A percentile compares a stretch with the other conserved stretches of the same genome.
phyloP scores from a whole-genome alignment of 305 asterid genomes.

The Fraxinus floribunda region DNA sequence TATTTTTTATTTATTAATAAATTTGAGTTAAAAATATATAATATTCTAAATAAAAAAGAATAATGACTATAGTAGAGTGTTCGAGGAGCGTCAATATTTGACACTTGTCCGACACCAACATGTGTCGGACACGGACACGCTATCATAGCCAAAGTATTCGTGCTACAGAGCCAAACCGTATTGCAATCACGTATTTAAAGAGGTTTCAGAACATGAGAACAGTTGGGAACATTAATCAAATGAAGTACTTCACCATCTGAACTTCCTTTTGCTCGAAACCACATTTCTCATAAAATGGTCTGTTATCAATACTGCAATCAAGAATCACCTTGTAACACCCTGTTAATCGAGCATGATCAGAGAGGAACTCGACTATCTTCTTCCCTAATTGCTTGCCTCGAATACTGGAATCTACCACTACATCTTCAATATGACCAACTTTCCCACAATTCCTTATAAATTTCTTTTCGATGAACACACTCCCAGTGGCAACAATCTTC shows the following conservation, averaged over 20 bases:
- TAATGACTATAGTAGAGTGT: not conserved
- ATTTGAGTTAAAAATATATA: not conserved
- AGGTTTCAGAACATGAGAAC: not conserved
- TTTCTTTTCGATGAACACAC: conserved; percentile 70
- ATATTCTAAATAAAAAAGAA: not conserved
- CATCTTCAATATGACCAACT: conserved; percentile 89
- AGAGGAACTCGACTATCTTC: conserved; percentile 58
- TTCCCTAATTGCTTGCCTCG: conserved; percentile 79
- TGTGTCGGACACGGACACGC: not conserved
- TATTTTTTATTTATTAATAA: too few species aligned
- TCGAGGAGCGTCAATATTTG: not conserved
- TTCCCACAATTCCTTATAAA: conserved; percentile 73
- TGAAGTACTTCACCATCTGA: conserved; percentile 82
- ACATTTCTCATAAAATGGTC: conserved; percentile 73
- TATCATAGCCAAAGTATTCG: not conserved
- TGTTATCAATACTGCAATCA: conserved; percentile 65
- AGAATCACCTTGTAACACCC: conserved; percentile 91
- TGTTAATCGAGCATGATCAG: conserved; percentile 58
- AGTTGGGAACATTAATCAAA: conserved; percentile 25
- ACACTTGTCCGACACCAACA: not conserved
- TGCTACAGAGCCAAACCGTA: not conserved
- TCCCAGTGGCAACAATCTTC: conserved; percentile 73
- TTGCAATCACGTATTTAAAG: not conserved
- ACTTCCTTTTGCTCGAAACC: conserved; percentile 69
- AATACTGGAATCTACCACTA: conserved; percentile 68